Percentiles rank a stretch among this genome's conserved stretches.
Conservation (phyloP, 2,329 filamentous ascomycete genomes). For the Xenoacremonium recifei region DNA sequence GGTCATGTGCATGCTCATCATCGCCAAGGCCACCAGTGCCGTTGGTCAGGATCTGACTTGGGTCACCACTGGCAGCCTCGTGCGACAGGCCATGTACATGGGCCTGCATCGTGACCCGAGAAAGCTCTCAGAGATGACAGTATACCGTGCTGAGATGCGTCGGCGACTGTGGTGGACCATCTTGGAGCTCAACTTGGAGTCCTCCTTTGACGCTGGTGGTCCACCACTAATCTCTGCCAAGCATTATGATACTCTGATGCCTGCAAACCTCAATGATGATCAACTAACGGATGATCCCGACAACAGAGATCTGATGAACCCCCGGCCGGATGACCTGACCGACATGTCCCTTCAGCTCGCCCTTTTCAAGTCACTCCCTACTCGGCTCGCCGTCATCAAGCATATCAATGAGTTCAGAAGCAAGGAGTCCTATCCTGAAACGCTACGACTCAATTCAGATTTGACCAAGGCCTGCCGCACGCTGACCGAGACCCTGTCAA, state of each 20-base stretch:
- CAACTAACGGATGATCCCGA: conserved; percentile 42
- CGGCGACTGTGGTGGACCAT: conserved; percentile 57
- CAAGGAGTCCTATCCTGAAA: conserved; percentile 45
- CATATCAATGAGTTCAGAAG: conserved; percentile 47
- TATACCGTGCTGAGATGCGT: conserved; percentile 51
- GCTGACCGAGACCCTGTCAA: conserved; percentile 31
- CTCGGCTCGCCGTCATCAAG: conserved; percentile 42
- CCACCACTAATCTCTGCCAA: conserved; percentile 44
- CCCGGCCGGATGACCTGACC: conserved; percentile 26
- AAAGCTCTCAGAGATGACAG: conserved; percentile 45
- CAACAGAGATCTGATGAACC: conserved; percentile 10
- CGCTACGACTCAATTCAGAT: conserved; percentile 44
- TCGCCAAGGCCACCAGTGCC: conserved; percentile 47
- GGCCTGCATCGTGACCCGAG: conserved; percentile 58
- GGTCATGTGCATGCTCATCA: conserved; percentile 48
- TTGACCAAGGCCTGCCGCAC: conserved; percentile 39
- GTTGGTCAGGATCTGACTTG: conserved; percentile 52
- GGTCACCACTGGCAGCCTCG: conserved; percentile 47
- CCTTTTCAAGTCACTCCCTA: conserved; percentile 40
- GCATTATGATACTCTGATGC: conserved; percentile 50
- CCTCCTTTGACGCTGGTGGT: conserved; percentile 49
- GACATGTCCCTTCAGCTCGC: conserved; percentile 51
- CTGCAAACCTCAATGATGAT: conserved; percentile 52
- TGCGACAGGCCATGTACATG: conserved; percentile 57
- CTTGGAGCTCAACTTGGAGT: conserved; percentile 52